Evolutionary conservation across 192 early-diverging fungal genomes (phyloP).

Genomic region (Entomortierella beljakovae): DNA sequence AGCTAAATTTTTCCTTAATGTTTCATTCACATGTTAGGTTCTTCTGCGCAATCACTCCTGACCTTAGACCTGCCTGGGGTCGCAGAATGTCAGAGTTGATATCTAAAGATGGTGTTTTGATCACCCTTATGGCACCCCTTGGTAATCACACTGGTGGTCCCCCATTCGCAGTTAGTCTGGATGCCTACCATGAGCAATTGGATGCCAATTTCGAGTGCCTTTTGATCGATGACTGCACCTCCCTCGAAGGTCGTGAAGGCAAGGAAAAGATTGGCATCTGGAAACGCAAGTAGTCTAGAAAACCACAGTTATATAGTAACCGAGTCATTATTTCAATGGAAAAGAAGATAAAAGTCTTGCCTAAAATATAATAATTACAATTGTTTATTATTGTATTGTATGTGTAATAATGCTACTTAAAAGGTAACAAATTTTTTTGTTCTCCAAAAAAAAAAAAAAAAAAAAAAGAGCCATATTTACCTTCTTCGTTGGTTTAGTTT

Average conservation of each 20-base stretch:
- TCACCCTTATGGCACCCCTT: slow-evolving; percentile 85
- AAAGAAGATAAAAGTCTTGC: not conserved
- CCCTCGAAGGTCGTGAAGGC: slow-evolving; percentile 64
- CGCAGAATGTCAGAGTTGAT: slow-evolving; percentile 72
- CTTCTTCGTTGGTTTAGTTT: slow-evolving; percentile 42
- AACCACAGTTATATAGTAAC: not conserved
- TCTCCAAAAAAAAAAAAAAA: not conserved
- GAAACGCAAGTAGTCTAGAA: slow-evolving; percentile 56
- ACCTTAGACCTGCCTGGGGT: slow-evolving; percentile 74
- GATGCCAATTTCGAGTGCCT: slow-evolving; percentile 71
- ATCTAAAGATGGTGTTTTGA: slow-evolving; percentile 71
- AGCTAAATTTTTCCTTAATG: not conserved
- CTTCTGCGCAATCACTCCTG: slow-evolving; percentile 80
- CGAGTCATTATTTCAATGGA: not conserved
- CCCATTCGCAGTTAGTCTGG: slow-evolving; percentile 74
- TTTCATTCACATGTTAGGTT: slow-evolving; percentile 61
- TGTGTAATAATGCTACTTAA: too few relatives aligned
- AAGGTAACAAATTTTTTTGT: not conserved
- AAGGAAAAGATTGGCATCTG: slow-evolving; percentile 76
- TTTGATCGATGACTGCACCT: slow-evolving; percentile 69
- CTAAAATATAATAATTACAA: not conserved
- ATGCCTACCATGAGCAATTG: slow-evolving; percentile 70
- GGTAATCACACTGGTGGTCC: slow-evolving; percentile 74
- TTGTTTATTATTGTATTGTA: too few relatives aligned
- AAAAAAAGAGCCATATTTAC: slow-evolving; percentile 11